Evolutionary conservation across 202 grass and related monocot genomes (phyloP).

Genomic region (Dendrocalamus latiflorus): DNA sequence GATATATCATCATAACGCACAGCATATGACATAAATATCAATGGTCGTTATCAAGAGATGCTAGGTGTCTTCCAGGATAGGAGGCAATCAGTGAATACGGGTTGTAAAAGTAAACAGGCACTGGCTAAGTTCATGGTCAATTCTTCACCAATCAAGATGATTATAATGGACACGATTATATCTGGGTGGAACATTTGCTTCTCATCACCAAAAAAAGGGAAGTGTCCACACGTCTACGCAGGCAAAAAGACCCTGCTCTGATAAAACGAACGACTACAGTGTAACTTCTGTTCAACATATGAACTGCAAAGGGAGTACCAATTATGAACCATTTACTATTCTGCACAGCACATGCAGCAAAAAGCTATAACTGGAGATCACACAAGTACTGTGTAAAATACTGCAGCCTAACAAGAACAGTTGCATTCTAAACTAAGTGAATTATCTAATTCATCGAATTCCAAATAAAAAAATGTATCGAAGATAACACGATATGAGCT

Average conservation of each 20-base stretch:
- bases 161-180: background rate
- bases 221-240: background rate
- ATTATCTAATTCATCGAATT: background rate
- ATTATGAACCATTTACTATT: background rate
- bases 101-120: background rate
- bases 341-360: background rate
- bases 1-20: background rate
- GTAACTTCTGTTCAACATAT: background rate
- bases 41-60: slow-evolving; percentile 25
- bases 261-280: background rate
- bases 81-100: background rate
- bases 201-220: background rate
- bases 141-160: background rate
- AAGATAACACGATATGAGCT: background rate
- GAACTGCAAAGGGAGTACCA: background rate
- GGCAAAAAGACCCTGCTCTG: slow-evolving; percentile 3
- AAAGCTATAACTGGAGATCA: background rate
- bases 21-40: slow-evolving; percentile 25
- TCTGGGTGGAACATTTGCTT: background rate
- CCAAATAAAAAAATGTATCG: background rate
- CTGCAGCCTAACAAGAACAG: background rate
- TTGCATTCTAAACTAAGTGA: background rate
- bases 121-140: background rate
- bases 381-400: background rate
- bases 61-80: background rate